Evolutionary conservation across 129 eudicot genomes (phyloP), one percentile per base, ranked within the genome.

Genomic region (Calendula officinalis): DNA sequence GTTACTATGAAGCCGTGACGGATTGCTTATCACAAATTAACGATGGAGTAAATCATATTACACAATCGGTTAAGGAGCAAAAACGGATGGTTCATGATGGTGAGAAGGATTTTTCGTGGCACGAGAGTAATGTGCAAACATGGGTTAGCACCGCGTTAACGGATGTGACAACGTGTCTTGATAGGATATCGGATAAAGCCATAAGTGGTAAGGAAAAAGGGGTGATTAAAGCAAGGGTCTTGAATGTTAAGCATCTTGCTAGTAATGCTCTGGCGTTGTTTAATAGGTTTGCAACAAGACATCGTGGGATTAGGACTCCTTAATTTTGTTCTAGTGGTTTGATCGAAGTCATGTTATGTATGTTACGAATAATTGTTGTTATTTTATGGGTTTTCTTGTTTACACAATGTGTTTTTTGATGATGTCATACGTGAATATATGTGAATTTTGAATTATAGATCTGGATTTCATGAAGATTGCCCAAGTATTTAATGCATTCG

Each of bases 81-180:
- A 48, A 64, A 46, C 39, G 58, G 11, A 85, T 82, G 76, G 47
- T 62, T 3, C 48, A 37, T 0, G 76, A 83, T 5, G 84, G 67
- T 8, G 79, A 68, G 37, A 75, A 70, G 14, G 15, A 83, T 3
- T 89, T 89, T 22, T 56, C 75, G 0, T 89, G 97, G 97, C 91
- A 83, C 30, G 80, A 78, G 39, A 86, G 86, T 68, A 89, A 89
- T 57, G 82, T 89, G 30, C 70, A 76, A 5, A 81, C 86, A 0
- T 90, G 97, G 97, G 75, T 84, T 57, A 86, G 97, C 63, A 77
- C 97, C 0, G 97, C 95, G 7, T 66, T 83, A 12, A 81, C 97
- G 0, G 95, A 86, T 51, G 79, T 81, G 57, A 77, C 80, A 3
- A 27, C 70, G 0, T 90, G 97, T 37, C 66, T 86, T 2, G 89